Evolutionary conservation across 495 filamentous ascomycete species (phyloP), one percentile per base, ranked within the genome.

Genomic region (Daldinia concentrica): DNA sequence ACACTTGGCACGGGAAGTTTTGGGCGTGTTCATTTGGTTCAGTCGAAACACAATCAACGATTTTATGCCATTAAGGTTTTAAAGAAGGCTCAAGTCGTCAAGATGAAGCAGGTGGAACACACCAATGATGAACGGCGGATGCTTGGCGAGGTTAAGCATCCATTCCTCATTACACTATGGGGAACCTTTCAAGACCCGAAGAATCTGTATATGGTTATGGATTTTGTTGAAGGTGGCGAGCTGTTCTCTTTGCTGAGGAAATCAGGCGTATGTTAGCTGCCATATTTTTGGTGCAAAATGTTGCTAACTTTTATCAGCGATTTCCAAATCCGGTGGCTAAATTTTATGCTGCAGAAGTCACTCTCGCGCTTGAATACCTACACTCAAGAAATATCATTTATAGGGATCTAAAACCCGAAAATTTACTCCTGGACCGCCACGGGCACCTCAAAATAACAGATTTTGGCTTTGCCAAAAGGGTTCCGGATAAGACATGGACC

Each of bases 151-250:
- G 94, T 97, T 64, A 94, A 97, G 77, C 94, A 99, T 82, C 94
- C 95, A 1, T 99, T 99, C 82, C 84, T 99, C 54, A 94, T 99
- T 75, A 98, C 96, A 2, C 81, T 99, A 51, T 98, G 96, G 96
- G 96, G 96, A 36, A 99, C 95, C 17, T 99, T 97, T 79, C 94
- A 98, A 79, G 96, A 98, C 72, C 86, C 92, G 19, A 91, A 90
- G 78, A 98, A 99, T 77, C 82, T 99, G 22, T 99, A 99, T 85
- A 98, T 99, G 95, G 95, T 99, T 71, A 98, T 99, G 95, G 95
- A 98, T 76, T 99, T 99, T 83, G 93, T 99, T n/a, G 96, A 99
- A 80, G 95, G 95, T 72, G 95, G 95, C 63, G 96, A 99, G 83
- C 84, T 99, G 57, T 99, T 99, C 80, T 98, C 94, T 75, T 78